phyloP scores from a whole-genome alignment of 2,329 filamentous ascomycete genomes.

The Colletotrichum sp. region DNA sequence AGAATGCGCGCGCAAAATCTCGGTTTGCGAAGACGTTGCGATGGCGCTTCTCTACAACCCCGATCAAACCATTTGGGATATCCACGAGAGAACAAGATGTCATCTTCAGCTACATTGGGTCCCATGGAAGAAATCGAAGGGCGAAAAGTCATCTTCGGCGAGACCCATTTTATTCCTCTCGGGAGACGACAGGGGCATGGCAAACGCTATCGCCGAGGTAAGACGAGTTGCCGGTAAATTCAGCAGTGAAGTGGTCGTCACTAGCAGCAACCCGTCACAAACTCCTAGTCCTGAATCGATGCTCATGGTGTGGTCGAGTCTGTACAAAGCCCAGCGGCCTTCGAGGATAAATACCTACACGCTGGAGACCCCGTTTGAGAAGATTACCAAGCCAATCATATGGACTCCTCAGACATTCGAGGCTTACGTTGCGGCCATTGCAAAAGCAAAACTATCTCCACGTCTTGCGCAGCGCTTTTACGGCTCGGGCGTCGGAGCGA shows the following conservation, averaged over 20 bases:
- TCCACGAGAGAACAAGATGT: constrained; percentile 30
- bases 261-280: background rate
- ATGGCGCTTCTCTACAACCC: constrained; percentile 20
- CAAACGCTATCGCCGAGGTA: constrained; percentile 6
- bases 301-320: background rate
- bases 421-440: constrained; percentile 46
- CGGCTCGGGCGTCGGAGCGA: constrained; percentile 34
- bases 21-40: constrained; percentile 22
- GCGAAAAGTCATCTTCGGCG: background rate
- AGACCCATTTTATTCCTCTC: background rate
- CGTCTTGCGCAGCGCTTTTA: constrained; percentile 41
- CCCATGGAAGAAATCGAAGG: background rate
- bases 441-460: constrained; percentile 38
- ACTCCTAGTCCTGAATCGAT: background rate
- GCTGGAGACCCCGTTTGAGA: constrained; percentile 33
- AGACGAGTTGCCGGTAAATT: background rate
- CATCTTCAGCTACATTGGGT: constrained; percentile 23
- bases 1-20: constrained; percentile 28
- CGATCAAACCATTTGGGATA: constrained; percentile 30
- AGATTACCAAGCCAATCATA: constrained; percentile 39
- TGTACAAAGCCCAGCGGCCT: background rate
- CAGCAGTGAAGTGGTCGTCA: background rate
- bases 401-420: constrained; percentile 50
- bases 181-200: constrained; percentile 14
- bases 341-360: background rate